Base-by-base conservation (phyloP, 129 eudicot genomes). In the Erigeron canadensis region DNA sequence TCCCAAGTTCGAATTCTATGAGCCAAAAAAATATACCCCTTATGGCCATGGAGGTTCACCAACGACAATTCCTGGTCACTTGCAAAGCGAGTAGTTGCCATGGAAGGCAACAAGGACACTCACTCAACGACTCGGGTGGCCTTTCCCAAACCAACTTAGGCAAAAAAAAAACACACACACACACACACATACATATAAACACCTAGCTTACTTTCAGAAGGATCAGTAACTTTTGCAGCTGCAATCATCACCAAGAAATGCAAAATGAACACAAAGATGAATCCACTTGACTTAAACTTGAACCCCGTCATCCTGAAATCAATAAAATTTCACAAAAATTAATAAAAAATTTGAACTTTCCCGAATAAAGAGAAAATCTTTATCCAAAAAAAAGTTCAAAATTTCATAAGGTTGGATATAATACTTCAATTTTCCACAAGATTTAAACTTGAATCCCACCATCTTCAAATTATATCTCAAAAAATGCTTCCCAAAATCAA, bases 191-290 rank as follows among this genome's bases (percentile, higher is more conserved):
- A 34, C 2, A 22, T 34, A 7, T 34, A 60, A 60, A 37, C 37
- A 72, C 23, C 28, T 8, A 42, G 5, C 7, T 15, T 67, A 86
- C 91, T 88, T 86, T 86, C 88, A 22, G 84, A 39, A 34, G 91
- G 91, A 81, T 76, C 67, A 62, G 91, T 84, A 59, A 76, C 67
- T 73, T 81, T 80, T 64, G 84, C 79, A 79, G 65, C 80, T 44
- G 83, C 76, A 75, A 76, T 77, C 43, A 84, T 70, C 63, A 81
- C 0, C 65, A 67, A 75, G 69, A 75, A 81, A 53, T 43, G 75
- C 65, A 81, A 23, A 12, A 68, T 44, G n/a, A 79, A 64, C 39
- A 74, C 79, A 67, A 81, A 72, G 51, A 76, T 74, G 66, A 41
- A 69, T 21, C 61, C 37, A 40, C 67, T 6, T 47, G 77, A 66